Percentiles rank a stretch among this genome's conserved stretches.
Evolutionary conservation across 2,329 filamentous ascomycete genomes (phyloP).

Genomic region (Acrocalymma vagum): DNA sequence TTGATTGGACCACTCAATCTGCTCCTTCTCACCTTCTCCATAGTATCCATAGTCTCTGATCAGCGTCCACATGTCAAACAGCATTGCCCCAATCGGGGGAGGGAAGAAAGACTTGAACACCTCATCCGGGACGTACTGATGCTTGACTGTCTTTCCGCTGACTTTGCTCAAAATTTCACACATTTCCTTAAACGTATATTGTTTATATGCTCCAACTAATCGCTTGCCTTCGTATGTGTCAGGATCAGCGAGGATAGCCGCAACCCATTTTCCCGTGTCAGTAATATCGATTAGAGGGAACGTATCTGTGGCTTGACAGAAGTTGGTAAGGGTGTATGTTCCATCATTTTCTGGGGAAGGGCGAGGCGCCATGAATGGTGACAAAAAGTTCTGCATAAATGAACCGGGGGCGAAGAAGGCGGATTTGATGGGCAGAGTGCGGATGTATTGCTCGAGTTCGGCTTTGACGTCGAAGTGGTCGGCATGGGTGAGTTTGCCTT

Average conservation of each 20-base stretch:
- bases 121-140: slow-evolving; percentile 35
- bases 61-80: slow-evolving; percentile 38
- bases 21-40: slow-evolving; percentile 28
- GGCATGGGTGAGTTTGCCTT: slow-evolving; percentile 45
- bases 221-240: slow-evolving; percentile 54
- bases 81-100: slow-evolving; percentile 16
- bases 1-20: slow-evolving; percentile 34
- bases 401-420: slow-evolving; percentile 63
- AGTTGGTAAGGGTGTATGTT: slow-evolving; percentile 28
- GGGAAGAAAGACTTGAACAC: slow-evolving; percentile 34
- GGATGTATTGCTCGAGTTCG: slow-evolving; percentile 63
- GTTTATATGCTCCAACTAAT: slow-evolving; percentile 54
- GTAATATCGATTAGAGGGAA: slow-evolving; percentile 57
- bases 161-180: slow-evolving; percentile 49
- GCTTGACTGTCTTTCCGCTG: slow-evolving; percentile 48
- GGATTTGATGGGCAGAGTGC: slow-evolving; percentile 55
- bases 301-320: slow-evolving; percentile 13
- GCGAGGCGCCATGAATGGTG: slow-evolving; percentile 18
- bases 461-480: slow-evolving; percentile 67
- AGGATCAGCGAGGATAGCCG: slow-evolving; percentile 53
- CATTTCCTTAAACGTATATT: slow-evolving; percentile 52
- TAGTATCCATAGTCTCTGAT: slow-evolving; percentile 40
- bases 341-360: slow-evolving; percentile 30
- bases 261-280: slow-evolving; percentile 57
- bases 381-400: slow-evolving; percentile 64